Evolutionary conservation across 495 filamentous ascomycete genomes (phyloP).

Genomic region (Tuber melanosporum): DNA sequence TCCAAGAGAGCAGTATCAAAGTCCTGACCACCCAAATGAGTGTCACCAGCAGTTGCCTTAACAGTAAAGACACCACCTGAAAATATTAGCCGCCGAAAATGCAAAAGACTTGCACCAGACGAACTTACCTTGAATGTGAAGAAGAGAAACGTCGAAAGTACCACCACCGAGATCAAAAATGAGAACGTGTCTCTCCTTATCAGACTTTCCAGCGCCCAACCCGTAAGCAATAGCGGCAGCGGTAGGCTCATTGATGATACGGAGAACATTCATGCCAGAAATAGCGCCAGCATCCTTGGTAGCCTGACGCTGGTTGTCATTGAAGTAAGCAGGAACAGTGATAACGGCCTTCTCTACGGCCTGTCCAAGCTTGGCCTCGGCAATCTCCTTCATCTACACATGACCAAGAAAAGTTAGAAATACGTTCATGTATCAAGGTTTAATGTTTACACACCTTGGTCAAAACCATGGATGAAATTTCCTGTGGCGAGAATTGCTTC

Average conservation of each 20-base stretch:
- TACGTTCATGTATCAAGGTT: constrained; percentile 1
- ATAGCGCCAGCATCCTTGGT: constrained; percentile 99
- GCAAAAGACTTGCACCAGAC: background rate
- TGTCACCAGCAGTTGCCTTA: constrained; percentile 97
- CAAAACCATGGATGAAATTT: constrained; percentile 94
- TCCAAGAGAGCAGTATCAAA: constrained; percentile 97
- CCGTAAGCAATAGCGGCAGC: constrained; percentile 96
- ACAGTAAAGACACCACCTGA: constrained; percentile 90
- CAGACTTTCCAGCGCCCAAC: constrained; percentile 83
- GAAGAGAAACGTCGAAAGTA: constrained; percentile 98
- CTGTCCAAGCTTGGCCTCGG: constrained; percentile 91
- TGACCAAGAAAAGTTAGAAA: constrained; percentile 16
- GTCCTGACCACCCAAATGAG: constrained; percentile 97
- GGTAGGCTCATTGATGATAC: constrained; percentile 99
- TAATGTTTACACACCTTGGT: constrained; percentile 57
- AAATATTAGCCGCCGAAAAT: constrained; percentile 14
- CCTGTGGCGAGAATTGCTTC: constrained; percentile 94
- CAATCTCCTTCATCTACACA: constrained; percentile 87
- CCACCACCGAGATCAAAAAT: constrained; percentile 99
- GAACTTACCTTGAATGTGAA: constrained; percentile 79
- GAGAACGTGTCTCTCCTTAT: constrained; percentile 95
- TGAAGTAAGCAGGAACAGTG: constrained; percentile 99
- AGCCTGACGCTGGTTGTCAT: constrained; percentile 97
- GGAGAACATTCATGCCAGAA: constrained; percentile 92
- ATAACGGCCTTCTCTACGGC: constrained; percentile 98